These are phyloP conservation scores for Meyerozyma carpophila DNA, from an alignment of 1,139 yeast species.

Conservation along the genomic window DNA sequence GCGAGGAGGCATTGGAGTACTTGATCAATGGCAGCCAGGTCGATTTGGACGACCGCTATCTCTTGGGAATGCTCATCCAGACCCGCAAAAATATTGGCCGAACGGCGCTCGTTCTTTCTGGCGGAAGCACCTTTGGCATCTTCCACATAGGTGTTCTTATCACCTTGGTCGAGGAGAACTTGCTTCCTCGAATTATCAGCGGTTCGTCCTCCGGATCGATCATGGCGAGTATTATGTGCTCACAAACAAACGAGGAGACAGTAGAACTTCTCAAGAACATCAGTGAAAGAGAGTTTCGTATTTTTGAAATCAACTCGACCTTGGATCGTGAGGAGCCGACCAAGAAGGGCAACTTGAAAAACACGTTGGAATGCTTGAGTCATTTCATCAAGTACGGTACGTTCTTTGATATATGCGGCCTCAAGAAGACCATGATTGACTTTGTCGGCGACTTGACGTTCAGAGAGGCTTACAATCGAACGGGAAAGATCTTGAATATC, in stretches of 20 bases:
- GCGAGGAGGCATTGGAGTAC: slow-evolving; percentile 56
- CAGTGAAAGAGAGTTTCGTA: slow-evolving; percentile 57
- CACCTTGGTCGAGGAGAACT: slow-evolving; percentile 64
- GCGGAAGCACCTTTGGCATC: slow-evolving; percentile 93
- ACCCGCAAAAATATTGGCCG: slow-evolving; percentile 90
- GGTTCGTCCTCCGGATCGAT: slow-evolving; percentile 98
- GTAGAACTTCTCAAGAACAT: slow-evolving; percentile 49
- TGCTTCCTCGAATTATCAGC: slow-evolving; percentile 84
- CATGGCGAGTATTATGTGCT: slow-evolving; percentile 82
- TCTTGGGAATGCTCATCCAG: slow-evolving; percentile 76
- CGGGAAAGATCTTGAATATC: slow-evolving; percentile 53
- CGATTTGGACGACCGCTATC: slow-evolving; percentile 59
- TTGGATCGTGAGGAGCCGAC: slow-evolving; percentile 29
- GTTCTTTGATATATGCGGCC: slow-evolving; percentile 73
- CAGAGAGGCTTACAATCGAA: slow-evolving; percentile 54
- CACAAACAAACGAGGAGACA: slow-evolving; percentile 73
- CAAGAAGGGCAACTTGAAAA: slow-evolving; percentile 35
- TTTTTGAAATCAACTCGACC: slow-evolving; percentile 42
- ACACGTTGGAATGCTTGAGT: slow-evolving; percentile 27
- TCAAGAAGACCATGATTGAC: slow-evolving; percentile 67
- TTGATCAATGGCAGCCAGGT: slow-evolving; percentile 38
- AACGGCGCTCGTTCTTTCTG: slow-evolving; percentile 87
- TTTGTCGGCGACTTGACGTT: slow-evolving; percentile 87
- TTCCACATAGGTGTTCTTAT: slow-evolving; percentile 90
- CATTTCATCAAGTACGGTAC: slow-evolving; percentile 78